Evolutionary conservation across 768 basidiomycete species (phyloP), one percentile per base, ranked within the genome.

Genomic region (Lactarius quietus): DNA sequence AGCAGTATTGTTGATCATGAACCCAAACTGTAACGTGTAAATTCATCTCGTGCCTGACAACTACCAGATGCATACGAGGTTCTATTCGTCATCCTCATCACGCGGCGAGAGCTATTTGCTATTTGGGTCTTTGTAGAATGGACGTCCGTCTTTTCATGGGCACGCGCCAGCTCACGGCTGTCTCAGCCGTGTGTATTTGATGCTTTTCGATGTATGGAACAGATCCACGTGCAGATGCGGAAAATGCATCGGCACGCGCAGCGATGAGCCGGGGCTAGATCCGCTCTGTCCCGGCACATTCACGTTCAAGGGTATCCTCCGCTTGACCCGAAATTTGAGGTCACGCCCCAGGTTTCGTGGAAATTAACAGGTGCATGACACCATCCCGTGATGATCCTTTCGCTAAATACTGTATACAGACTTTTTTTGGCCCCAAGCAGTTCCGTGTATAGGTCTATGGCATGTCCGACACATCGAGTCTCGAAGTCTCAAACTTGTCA

Each of bases 211-310:
- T 64, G 7, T 28, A 26, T 35, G 10, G n/a, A 28, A 7, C 26
- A 55, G 64, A 61, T 65, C 64, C n/a, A 18, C 33, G 0, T 26
- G 26, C 41, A 60, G 59, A 64, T 59, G 38, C 58, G 57, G 51
- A 26, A 28, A 51, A 53, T 39, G 60, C 12, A 35, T 20, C 8
- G 29, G 14, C 48, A 51, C 23, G 26, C 48, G 48, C 48, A 28
- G 26, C 48, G 26, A 15, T 51, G 48, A 17, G 23, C 48, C 0
- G 26, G 14, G 26, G 26, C 3, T 26, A 28, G 14, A 51, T 51
- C 48, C 48, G 48, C 6, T 51, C 48, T 26, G 48, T 6, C 48
- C 48, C 14, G 3, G 45, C 12, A 48, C 48, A 26, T 28, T 33
- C 26, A 51, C 48, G 48, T 41, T 41, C 39, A 3, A 14, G 38